Base-by-base conservation (phyloP, 805 yeast genomes). In the Saccharomycopsis vini region DNA sequence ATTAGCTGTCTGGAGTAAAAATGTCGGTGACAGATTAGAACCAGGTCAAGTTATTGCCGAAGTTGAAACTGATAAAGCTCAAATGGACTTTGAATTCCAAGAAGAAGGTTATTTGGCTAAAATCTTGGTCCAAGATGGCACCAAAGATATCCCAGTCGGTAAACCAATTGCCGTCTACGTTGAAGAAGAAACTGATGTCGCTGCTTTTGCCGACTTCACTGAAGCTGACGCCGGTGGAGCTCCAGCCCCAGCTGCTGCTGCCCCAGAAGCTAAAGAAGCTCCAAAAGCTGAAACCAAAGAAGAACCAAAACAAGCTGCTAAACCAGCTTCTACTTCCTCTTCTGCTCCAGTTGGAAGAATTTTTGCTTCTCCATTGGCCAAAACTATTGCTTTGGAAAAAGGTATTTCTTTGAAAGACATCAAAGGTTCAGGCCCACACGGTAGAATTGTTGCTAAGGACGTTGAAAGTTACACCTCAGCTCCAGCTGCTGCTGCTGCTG, bases 21-120 rank as follows among this genome's bases (percentile, higher is more conserved):
- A 75, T 36, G 85, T 80, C 31, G 98, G 98, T 59, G 98, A 92
- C 62, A 67, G 76, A 63, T 77, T 92, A 53, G 58, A 73, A 24
- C 92, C 97, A 18, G 98, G 98, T 65, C 97, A 89, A 61, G 80
- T 92, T 38, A 76, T 90, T 54, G 97, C 96, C 48, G 97, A 90
- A 68, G 82, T 90, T 52, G 98, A 90, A 70, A 90, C 98, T 54
- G 98, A 84, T 58, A 84, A 84, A 61, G 86, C 94, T 28, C 77
- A 79, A 48, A 83, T 84, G 48, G 87, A 81, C 48, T 92, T 84
- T 23, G 92, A 84, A 61, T 86, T 96, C 4, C 86, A 73, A 53
- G 98, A 90, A 55, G 97, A 92, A 56, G 98, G 97, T 44, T 66
- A 80, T 28, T 48, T 92, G 60, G 95, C 88, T 57, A 86, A 86